Evolutionary conservation across 164 flowering plant species (phyloP).

Genomic region (Buxus sempervirens): DNA sequence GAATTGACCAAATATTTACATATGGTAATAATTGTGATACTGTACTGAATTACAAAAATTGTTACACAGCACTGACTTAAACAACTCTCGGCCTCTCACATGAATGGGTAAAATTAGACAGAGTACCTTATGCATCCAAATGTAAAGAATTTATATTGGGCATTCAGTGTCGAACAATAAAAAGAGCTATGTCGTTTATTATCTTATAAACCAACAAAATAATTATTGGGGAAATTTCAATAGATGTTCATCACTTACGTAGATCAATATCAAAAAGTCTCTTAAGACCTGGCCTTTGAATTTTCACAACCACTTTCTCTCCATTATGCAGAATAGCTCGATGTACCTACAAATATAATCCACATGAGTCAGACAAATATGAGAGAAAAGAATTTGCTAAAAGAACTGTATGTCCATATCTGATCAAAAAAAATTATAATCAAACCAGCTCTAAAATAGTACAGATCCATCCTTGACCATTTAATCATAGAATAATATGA

Average conservation of each 20-base stretch:
- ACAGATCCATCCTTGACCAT: no score
- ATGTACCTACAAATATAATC: constrained; percentile 61
- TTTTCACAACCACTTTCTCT: constrained; percentile 88
- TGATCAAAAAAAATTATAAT: not conserved
- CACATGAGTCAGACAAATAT: not conserved
- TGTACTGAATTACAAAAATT: no score
- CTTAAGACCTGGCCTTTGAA: constrained; percentile 95
- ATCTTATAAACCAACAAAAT: not conserved
- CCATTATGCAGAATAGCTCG: constrained; percentile 88
- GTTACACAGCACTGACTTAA: no score
- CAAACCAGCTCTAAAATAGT: not conserved
- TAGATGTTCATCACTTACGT: constrained; percentile 41
- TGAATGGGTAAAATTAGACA: no score
- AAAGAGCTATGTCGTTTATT: not conserved
- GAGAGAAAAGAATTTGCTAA: not conserved
- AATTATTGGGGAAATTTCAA: not conserved
- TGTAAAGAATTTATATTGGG: no score
- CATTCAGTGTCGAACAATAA: not conserved
- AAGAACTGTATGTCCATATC: not conserved
- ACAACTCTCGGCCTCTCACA: no score
- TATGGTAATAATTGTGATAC: no score
- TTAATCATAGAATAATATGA: no score
- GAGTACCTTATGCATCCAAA: no score
- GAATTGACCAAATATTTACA: no score
- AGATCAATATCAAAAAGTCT: constrained; percentile 95